phyloP scores from a whole-genome alignment of 306 rosid species.

The Castanospermum australe region DNA sequence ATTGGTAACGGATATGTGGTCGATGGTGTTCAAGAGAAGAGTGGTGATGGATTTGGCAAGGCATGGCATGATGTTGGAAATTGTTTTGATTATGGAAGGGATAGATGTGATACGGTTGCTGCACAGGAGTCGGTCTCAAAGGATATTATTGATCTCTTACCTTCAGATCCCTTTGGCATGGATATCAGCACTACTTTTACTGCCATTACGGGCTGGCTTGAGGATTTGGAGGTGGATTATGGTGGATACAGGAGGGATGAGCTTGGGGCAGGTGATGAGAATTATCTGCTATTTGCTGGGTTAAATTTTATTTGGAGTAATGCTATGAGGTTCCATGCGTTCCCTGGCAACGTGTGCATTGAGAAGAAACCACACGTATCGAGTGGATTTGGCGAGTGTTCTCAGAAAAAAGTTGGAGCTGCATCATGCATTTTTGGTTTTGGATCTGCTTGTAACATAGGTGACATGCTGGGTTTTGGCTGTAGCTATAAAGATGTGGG shows the following conservation, averaged over 20 bases:
- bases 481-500: no score
- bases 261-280: conserved; percentile 37
- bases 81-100: conserved; percentile 64
- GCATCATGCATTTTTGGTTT: conserved; percentile 29
- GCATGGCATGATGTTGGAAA: conserved; percentile 60
- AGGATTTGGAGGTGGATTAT: conserved; percentile 71
- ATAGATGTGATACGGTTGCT: conserved; percentile 52
- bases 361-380: conserved; percentile 28
- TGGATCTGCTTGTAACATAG: conserved; percentile 40
- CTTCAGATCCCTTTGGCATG: conserved; percentile 92
- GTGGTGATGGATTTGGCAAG: conserved; percentile 53
- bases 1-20: conserved; percentile 59
- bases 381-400: conserved; percentile 37
- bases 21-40: conserved; percentile 58
- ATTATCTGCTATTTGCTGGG: conserved; percentile 59
- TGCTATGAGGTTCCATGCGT: conserved; percentile 58
- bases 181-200: conserved; percentile 28
- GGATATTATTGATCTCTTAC: conserved; percentile 84
- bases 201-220: conserved; percentile 84
- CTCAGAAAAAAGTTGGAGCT: conserved; percentile 32
- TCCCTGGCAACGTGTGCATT: conserved; percentile 41
- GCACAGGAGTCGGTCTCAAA: conserved; percentile 64
- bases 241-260: conserved; percentile 50
- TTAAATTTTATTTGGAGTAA: conserved; percentile 64
- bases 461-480: conserved; percentile 11